phyloP scores from a whole-genome alignment of 495 filamentous ascomycete species.

The Cryomyces minteri region DNA sequence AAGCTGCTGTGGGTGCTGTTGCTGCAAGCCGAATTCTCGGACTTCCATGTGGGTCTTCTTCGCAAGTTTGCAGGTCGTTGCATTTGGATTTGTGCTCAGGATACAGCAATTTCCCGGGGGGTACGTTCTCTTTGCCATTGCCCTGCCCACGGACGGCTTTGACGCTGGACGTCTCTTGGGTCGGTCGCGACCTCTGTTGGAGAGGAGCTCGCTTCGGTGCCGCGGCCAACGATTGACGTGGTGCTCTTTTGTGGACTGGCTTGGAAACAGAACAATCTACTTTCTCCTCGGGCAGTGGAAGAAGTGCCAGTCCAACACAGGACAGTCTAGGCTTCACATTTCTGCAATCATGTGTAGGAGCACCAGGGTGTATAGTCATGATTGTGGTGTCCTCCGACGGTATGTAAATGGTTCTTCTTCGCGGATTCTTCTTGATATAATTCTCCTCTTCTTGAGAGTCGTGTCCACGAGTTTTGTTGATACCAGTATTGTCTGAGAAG shows the following conservation, averaged over 20 bases:
- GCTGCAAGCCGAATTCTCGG: too few species aligned
- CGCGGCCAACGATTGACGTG: slow-evolving; percentile 18
- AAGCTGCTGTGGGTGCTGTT: too few species aligned
- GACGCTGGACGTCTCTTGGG: slow-evolving; percentile 5
- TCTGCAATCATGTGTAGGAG: slow-evolving; percentile 1
- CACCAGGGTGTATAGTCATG: slow-evolving; percentile 23
- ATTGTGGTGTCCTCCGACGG: slow-evolving; percentile 25
- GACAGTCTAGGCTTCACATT: too few species aligned
- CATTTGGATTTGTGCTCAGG: too few species aligned
- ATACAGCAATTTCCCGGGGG: slow-evolving; percentile 7
- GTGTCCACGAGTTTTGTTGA: neutral
- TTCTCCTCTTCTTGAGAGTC: neutral
- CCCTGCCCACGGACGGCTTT: slow-evolving; percentile 16
- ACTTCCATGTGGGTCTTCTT: too few species aligned
- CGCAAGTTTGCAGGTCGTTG: too few species aligned
- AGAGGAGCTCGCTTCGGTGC: slow-evolving; percentile 20
- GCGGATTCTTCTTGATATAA: slow-evolving; percentile 17
- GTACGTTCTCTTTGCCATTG: slow-evolving; percentile 25
- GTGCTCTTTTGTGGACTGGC: slow-evolving; percentile 3
- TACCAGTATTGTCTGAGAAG: neutral
- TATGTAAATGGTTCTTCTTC: slow-evolving; percentile 23
- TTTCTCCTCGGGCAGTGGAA: too few species aligned
- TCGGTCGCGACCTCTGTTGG: slow-evolving; percentile 5
- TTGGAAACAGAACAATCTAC: too few species aligned
- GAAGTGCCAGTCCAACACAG: neutral